These are phyloP conservation scores for Solanum chilense DNA, from an alignment of 257 asterid genomes.

Conservation along the genomic window DNA sequence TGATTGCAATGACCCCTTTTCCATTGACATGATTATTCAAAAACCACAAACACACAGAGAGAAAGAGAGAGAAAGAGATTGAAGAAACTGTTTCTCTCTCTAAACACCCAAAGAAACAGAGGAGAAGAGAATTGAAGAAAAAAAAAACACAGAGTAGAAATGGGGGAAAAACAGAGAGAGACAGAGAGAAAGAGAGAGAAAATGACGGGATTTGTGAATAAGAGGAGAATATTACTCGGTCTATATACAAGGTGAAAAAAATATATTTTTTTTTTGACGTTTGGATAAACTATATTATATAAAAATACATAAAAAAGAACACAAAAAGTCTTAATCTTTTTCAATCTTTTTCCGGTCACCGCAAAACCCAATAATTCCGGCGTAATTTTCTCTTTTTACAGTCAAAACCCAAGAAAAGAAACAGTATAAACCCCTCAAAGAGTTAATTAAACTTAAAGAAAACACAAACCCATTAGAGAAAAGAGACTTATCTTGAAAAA, in stretches of 20 bases:
- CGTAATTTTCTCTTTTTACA: slow-evolving; percentile 12
- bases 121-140: background rate
- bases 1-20: slow-evolving; percentile 26
- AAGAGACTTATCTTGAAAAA: slow-evolving; percentile 12
- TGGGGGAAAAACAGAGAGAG: slow-evolving; percentile 10
- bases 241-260: slow-evolving; percentile 12
- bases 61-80: slow-evolving; percentile 20
- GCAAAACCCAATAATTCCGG: slow-evolving; percentile 21
- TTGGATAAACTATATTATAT: slow-evolving; percentile 38
- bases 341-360: slow-evolving; percentile 16
- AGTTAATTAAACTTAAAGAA: slow-evolving; percentile 1
- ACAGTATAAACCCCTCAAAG: slow-evolving; percentile 7
- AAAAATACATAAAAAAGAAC: background rate
- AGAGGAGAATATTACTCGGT: slow-evolving; percentile 12
- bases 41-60: background rate
- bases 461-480: slow-evolving; percentile 1
- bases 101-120: slow-evolving; percentile 18
- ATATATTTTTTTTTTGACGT: slow-evolving; percentile 43
- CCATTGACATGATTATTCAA: slow-evolving; percentile 17
- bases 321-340: background rate
- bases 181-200: slow-evolving; percentile 35
- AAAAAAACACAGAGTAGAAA: background rate
- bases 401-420: background rate
- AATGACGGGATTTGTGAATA: slow-evolving; percentile 54
- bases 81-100: slow-evolving; percentile 27